Base-by-base conservation (phyloP, 2,329 filamentous ascomycete species). In the Calonectria pauciramosa region DNA sequence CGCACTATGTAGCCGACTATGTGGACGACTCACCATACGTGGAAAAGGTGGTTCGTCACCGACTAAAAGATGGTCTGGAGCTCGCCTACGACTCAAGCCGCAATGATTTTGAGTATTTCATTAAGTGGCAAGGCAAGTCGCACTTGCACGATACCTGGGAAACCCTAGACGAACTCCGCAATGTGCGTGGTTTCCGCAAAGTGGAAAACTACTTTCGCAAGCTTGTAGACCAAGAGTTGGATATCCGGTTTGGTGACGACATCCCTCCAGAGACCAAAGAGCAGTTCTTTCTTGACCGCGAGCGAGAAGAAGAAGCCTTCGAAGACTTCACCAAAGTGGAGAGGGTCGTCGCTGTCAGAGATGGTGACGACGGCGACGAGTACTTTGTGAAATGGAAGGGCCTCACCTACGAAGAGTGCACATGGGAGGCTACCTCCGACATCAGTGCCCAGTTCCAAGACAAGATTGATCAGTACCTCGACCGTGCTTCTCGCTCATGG, bases 361-460 rank as follows among this genome's bases (percentile, higher is more conserved):
- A 95, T 72, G 94, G 93, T 30, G 95, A 97, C 18, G 93, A 94
- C 11, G 95, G 93, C 64, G 91, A 91, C 0, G 95, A 99, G 83
- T 99, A 99, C 84, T 95, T 93, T 77, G 94, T 99, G 85, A 99
- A 99, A 87, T 99, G 97, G 96, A 98, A 97, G 85, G 95, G 95
- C 14, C 90, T 99, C 67, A 95, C 94, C 68, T 99, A 99, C 83
- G 96, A 99, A 80, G 93, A 93, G 76, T 98, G 95, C 85, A 99
- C 97, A 2, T 99, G 97, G 97, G 97, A 99, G 84, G 86, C 89
- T 51, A 94, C 93, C 49, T 89, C 91, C 8, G 89, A 96, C 41
- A 91, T 99, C 80, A 94, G 93, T 82, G 88, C 92, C 38, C 91
- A 95, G 68, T 95, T 96, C 63, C 96, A 98, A 84, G 91, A 92